A percentile compares a stretch with the other conserved stretches of the same genome.
phyloP scores from a whole-genome alignment of 768 basidiomycete genomes.

The Favolaschia claudopus region DNA sequence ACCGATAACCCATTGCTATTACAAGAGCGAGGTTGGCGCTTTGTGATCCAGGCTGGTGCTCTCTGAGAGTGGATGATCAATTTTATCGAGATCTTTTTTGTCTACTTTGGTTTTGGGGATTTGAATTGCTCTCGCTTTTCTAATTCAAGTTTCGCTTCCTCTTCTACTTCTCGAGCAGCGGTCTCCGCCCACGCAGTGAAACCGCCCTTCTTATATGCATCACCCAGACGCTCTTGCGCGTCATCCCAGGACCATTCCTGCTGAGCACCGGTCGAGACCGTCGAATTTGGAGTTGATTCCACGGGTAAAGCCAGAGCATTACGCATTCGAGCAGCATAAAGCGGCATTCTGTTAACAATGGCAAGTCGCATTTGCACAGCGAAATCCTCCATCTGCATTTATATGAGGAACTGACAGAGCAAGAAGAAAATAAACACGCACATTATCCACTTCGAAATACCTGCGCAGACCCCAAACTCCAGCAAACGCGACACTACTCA shows the following conservation, averaged over 20 bases:
- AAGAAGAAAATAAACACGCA: slow-evolving; percentile 41
- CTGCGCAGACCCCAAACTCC: slow-evolving; percentile 59
- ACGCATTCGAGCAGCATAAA: slow-evolving; percentile 70
- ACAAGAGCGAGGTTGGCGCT: too few relatives aligned
- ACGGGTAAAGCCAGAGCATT: slow-evolving; percentile 43
- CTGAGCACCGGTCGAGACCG: slow-evolving; percentile 16
- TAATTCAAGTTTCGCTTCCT: slow-evolving; percentile 61
- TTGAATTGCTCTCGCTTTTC: slow-evolving; percentile 32
- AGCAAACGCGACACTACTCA: slow-evolving; percentile 53
- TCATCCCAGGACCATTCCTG: slow-evolving; percentile 60
- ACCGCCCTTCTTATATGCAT: slow-evolving; percentile 67
- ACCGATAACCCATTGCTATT: too few relatives aligned
- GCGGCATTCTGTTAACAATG: slow-evolving; percentile 50
- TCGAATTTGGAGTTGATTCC: slow-evolving; percentile 15
- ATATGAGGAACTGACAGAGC: background rate
- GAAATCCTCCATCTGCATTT: slow-evolving; percentile 13
- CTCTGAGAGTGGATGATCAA: too few relatives aligned
- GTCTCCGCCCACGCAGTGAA: slow-evolving; percentile 61
- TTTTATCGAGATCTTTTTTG: background rate
- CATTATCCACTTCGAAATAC: slow-evolving; percentile 62
- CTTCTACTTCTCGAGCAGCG: slow-evolving; percentile 64
- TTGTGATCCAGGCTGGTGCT: too few relatives aligned
- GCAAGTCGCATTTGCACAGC: slow-evolving; percentile 6
- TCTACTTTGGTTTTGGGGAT: background rate
- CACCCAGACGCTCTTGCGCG: slow-evolving; percentile 59